These are phyloP conservation scores for Candida endomychidarum DNA, from an alignment of 805 yeast species.

Conservation along the genomic window DNA sequence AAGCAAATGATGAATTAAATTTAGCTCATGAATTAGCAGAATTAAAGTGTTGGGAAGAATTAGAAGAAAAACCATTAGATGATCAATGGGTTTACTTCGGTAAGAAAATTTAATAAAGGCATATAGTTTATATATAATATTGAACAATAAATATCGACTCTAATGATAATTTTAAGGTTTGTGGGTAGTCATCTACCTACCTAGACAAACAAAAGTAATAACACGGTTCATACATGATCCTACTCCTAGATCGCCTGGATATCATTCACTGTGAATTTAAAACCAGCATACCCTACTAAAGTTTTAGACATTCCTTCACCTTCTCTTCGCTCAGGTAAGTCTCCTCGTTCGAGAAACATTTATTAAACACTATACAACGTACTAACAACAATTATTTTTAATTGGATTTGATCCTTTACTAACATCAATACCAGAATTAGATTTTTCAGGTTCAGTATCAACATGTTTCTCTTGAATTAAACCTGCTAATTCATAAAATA, in stretches of 20 bases:
- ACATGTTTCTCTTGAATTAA: constrained; percentile 79
- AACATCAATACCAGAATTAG: constrained; percentile 35
- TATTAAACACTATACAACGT: constrained; percentile 7
- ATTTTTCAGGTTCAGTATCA: constrained; percentile 32
- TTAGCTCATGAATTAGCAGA: constrained; percentile 66
- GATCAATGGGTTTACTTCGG: constrained; percentile 88
- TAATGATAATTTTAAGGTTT: too few relatives aligned
- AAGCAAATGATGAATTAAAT: constrained; percentile 77
- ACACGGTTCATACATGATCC: too few relatives aligned
- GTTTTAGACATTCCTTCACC: too few relatives aligned
- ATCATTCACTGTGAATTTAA: too few relatives aligned
- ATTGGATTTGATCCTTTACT: constrained; percentile 27
- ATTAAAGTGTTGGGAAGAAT: constrained; percentile 75
- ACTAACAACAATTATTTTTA: constrained; percentile 41
- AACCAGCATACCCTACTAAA: too few relatives aligned
- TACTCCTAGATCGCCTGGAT: too few relatives aligned
- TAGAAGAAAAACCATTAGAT: constrained; percentile 73
- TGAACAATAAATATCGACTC: too few relatives aligned
- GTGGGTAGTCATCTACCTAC: too few relatives aligned
- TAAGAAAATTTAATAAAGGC: constrained; percentile 46
- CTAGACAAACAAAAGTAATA: too few relatives aligned
- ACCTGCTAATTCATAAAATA: constrained; percentile 85
- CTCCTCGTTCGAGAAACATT: not conserved
- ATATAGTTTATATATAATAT: not conserved
- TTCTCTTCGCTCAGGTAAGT: not conserved